Conservation (phyloP, 805 yeast genomes). For the Tetrapisispora fleetii region DNA sequence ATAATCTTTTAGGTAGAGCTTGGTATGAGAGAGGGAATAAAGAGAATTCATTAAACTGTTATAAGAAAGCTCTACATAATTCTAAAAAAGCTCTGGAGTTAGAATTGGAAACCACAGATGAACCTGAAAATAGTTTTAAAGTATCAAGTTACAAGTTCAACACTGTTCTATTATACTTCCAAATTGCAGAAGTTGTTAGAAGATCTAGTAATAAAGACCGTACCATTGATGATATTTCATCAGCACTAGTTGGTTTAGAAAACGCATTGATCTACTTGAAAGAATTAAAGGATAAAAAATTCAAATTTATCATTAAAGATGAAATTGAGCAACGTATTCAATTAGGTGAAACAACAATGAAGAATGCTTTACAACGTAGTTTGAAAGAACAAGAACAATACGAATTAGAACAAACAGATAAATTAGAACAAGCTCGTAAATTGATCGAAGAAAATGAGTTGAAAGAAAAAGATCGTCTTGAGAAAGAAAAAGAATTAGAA, state of each 20-base stretch:
- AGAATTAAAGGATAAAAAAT: slow-evolving; percentile 37
- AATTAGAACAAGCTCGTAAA: slow-evolving; percentile 65
- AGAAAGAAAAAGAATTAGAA: slow-evolving; percentile 40
- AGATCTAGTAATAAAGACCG: slow-evolving; percentile 53
- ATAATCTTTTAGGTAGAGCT: slow-evolving; percentile 72
- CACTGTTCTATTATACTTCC: slow-evolving; percentile 74
- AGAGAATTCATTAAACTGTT: slow-evolving; percentile 55
- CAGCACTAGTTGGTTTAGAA: slow-evolving; percentile 45
- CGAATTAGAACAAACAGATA: slow-evolving; percentile 47
- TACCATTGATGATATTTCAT: slow-evolving; percentile 48
- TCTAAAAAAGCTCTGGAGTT: slow-evolving; percentile 46
- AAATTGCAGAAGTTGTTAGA: slow-evolving; percentile 72
- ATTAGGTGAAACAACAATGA: slow-evolving; percentile 69
- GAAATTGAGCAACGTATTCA: slow-evolving; percentile 82
- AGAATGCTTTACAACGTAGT: slow-evolving; percentile 59
- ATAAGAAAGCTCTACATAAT: slow-evolving; percentile 52
- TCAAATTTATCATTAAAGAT: slow-evolving; percentile 68
- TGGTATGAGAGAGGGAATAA: slow-evolving; percentile 73
- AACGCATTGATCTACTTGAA: slow-evolving; percentile 52
- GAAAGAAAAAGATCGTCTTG: slow-evolving; percentile 37
- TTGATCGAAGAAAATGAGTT: slow-evolving; percentile 49
- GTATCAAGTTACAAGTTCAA: slow-evolving; percentile 56
- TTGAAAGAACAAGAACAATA: slow-evolving; percentile 62
- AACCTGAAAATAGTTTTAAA: slow-evolving; percentile 19
- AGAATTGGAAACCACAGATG: slow-evolving; percentile 6